Base-by-base conservation (phyloP, 2,329 filamentous ascomycete genomes). In the Fusarium piperis region DNA sequence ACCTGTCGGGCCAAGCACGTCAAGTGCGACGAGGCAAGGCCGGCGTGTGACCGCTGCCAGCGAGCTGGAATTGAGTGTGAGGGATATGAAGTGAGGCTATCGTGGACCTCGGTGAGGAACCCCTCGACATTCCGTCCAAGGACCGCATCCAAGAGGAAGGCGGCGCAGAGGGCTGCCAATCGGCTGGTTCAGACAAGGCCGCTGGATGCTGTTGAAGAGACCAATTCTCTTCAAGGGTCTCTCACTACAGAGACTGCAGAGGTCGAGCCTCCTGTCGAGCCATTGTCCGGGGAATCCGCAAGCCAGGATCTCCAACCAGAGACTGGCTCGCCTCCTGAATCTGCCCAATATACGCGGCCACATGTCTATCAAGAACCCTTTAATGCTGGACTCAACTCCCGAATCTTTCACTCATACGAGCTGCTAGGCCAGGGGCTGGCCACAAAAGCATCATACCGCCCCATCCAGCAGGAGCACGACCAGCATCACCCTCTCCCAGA, bases 1-100 rank as follows among this genome's bases (percentile, higher is more conserved):
- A 76, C 74, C 1, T 76, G 74, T 64, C 64, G 74, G 7, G 73
- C 74, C 7, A 76, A 76, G 33, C 74, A 76, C 28, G 61, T 76
- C 61, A 76, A 76, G 15, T 74, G 71, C 56, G 71, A 74, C 33
- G 74, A 76, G 56, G 57, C 67, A 0, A 70, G 73, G 4, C 74
- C 74, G 0, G 48, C 59, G 2, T 76, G 74, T 36, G 53, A 67
- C 13, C 74, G 74, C 6, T 76, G 74, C 20, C 73, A 60, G 1
- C 68, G 67, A 15, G 65, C 73, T 0, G 74, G 74, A 1, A 16
- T 74, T 1, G 55, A 62, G 4, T 76, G 74, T 2, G 74, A 76
- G 10, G 74, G 74, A 0, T 76, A 76, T 32, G 74, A 73, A 3
- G 65, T 76, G 0, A 70, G 74, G 18, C 53, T 76, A 2, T 75